phyloP scores from a whole-genome alignment of 352 stramenopile genomes.

The Phytophthora syringae region DNA sequence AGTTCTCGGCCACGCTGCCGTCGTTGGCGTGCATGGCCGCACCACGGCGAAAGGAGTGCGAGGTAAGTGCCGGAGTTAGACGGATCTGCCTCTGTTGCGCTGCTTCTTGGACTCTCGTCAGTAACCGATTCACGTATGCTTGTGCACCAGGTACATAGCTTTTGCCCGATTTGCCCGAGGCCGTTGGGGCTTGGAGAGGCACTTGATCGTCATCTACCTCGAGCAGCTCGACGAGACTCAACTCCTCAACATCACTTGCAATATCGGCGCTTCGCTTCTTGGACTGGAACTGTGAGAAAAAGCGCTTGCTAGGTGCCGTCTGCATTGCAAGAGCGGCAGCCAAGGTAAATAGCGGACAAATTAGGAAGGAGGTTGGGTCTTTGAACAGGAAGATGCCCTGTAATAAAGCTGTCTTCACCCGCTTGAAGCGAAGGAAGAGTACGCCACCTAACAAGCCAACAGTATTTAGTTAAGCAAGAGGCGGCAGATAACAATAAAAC shows the following conservation, averaged over 20 bases:
- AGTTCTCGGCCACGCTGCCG: too few species aligned
- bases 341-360: constrained; percentile 15
- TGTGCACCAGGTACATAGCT: too few species aligned
- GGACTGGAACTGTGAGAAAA: constrained; percentile 16
- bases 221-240: constrained; percentile 16
- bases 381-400: constrained; percentile 27
- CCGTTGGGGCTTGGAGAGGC: neutral
- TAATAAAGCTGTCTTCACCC: constrained; percentile 12
- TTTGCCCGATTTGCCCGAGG: neutral
- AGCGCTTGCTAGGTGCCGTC: neutral
- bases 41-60: constrained; percentile 11
- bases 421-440: constrained; percentile 22
- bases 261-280: neutral
- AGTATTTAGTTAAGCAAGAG: too few species aligned
- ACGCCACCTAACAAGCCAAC: constrained; percentile 8
- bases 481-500: too few species aligned
- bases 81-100: neutral
- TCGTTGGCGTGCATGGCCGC: too few species aligned
- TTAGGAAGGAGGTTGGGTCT: constrained; percentile 11
- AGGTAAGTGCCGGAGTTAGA: constrained; percentile 2
- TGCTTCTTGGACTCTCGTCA: neutral
- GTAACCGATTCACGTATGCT: constrained; percentile 18
- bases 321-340: constrained; percentile 16
- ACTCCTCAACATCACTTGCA: constrained; percentile 1
- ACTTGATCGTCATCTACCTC: neutral